Evolutionary conservation across 2,329 filamentous ascomycete species (phyloP), one percentile per base, ranked within the genome.

Genomic region (Myriosclerotinia duriaeana): DNA sequence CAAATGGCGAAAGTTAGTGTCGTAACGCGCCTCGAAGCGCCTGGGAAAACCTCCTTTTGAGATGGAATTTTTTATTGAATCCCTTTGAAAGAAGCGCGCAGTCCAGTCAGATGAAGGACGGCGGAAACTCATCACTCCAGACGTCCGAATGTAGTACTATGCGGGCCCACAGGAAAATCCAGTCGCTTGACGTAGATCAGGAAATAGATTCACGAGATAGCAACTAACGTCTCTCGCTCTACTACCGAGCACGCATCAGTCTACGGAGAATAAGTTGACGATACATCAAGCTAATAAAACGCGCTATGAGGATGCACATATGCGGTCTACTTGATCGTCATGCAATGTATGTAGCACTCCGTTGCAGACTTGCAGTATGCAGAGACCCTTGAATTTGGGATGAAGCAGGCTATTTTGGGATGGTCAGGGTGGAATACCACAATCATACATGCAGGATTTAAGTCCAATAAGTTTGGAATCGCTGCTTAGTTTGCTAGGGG

Each of bases 251-350:
- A 61, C 12, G 15, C 36, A 60, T 60, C 7, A 50, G 44, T 17
- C 44, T 36, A 38, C 58, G 44, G 58, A 60, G 58, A 60, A 48
- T 36, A 59, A 59, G 11, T 17, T 48, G 42, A 42, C 42, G 22
- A 60, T 60, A 36, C 42, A n/a, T 46, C 42, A 48, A n/a, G 30
- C 55, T 58, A 58, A 58, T n/a, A 15, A 44, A 58, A 5, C 1
- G 55, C 40, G 17, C 8, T 58, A 20, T 8, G 44, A 58, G 14
- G 17, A 58, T 58, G 22, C 40, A 30, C 20, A 60, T 60, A 20
- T 60, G 46, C 40, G 26, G 26, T 26, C 40, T 44, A 44, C 56
- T 20, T 36, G 20, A 36, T 59, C 17, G 30, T 14, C n/a, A 50
- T 50, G 34, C 30, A 50, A 30, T 60, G 44, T 44, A 60, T 36